Percentiles rank a stretch among this genome's conserved stretches.
Conservation (phyloP, 1,284 basidiomycete species). For the Apiotrichum siamense region DNA sequence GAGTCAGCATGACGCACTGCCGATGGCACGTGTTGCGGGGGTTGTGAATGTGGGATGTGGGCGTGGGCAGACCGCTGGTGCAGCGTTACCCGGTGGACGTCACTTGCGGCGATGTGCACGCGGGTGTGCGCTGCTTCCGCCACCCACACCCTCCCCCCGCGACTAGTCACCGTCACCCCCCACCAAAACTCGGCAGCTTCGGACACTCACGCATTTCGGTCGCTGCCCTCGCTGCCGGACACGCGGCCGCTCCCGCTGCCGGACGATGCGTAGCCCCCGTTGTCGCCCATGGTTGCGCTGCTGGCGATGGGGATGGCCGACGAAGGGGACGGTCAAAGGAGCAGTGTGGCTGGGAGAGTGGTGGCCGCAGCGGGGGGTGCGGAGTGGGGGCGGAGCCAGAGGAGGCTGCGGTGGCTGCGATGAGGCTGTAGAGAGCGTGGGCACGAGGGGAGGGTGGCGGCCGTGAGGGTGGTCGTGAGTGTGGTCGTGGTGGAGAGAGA, state of each 20-base stretch:
- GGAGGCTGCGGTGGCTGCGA: not conserved
- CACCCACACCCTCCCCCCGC: too few species aligned
- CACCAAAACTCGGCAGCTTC: too few species aligned
- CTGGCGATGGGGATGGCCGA: not conserved
- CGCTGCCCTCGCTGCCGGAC: slow-evolving; percentile 39
- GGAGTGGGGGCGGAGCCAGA: not conserved
- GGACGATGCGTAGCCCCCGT: slow-evolving; percentile 38
- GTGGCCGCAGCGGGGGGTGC: not conserved
- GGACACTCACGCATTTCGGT: slow-evolving; percentile 40
- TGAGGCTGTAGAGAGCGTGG: too few species aligned
- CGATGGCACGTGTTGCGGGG: too few species aligned
- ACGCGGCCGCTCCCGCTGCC: slow-evolving; percentile 42
- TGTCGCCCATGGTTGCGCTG: slow-evolving; percentile 29
- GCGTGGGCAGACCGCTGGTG: too few species aligned
- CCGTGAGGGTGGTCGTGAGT: not conserved
- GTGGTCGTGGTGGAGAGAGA: not conserved
- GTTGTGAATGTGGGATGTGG: too few species aligned
- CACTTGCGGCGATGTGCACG: too few species aligned
- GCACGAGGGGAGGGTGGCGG: too few species aligned
- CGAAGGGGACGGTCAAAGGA: not conserved
- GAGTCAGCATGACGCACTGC: not conserved
- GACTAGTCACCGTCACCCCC: too few species aligned
- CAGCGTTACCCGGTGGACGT: not conserved
- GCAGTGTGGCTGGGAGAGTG: not conserved
- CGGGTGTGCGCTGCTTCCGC: too few species aligned